These are phyloP conservation scores for Fusarium euwallaceae DNA, from an alignment of 2,329 filamentous ascomycete species.

Conservation along the genomic window DNA sequence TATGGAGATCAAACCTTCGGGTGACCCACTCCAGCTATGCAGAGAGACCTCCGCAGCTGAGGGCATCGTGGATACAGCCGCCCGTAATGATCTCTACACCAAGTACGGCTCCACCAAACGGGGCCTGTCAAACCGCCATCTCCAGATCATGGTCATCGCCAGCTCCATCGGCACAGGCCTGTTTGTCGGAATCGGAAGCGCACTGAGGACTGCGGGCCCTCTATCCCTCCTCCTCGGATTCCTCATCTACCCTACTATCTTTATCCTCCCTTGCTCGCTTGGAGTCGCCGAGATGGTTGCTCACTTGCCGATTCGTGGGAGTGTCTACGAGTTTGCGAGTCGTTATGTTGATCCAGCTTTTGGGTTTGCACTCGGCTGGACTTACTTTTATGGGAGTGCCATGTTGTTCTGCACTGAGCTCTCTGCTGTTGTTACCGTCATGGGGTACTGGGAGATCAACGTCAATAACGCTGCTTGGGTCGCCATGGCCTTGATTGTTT, in stretches of 20 bases:
- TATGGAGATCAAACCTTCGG: not conserved
- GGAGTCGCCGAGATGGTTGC: not conserved
- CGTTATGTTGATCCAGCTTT: not conserved
- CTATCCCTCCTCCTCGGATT: not conserved
- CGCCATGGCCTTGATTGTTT: not conserved
- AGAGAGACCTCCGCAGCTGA: not conserved
- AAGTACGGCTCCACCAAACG: conserved; percentile 31
- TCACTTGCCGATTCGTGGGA: not conserved
- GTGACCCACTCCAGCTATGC: not conserved
- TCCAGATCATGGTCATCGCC: conserved; percentile 61
- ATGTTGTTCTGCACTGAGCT: not conserved
- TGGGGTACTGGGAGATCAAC: not conserved
- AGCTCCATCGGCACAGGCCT: conserved; percentile 55
- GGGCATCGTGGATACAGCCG: not conserved
- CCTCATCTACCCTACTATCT: not conserved
- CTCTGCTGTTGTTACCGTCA: not conserved
- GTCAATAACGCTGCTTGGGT: not conserved
- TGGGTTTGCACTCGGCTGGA: not conserved
- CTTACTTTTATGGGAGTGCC: not conserved
- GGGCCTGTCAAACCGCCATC: conserved; percentile 53
- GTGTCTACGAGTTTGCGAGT: not conserved
- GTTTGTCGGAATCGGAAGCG: not conserved
- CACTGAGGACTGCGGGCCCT: not conserved
- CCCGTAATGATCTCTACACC: not conserved
- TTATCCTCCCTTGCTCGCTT: not conserved